These are phyloP conservation scores for Globisporangium lucens DNA, from an alignment of 352 stramenopile genomes.

Conservation along the genomic window DNA sequence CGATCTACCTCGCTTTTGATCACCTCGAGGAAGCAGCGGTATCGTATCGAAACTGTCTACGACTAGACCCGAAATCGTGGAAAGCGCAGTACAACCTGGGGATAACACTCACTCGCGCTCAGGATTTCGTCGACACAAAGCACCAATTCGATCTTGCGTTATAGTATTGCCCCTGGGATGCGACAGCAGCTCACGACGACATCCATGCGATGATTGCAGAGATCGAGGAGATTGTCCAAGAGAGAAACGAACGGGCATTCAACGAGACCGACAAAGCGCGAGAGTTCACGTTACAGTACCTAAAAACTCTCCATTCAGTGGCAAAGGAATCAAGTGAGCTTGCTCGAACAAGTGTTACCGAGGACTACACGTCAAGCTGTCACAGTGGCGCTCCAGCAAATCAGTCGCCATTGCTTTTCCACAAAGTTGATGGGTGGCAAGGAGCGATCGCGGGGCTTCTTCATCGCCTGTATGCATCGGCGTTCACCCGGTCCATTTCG, in stretches of 20 bases:
- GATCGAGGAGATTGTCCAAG: slow-evolving; percentile 36
- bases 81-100: slow-evolving; percentile 53
- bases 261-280: slow-evolving; percentile 29
- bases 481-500: slow-evolving; percentile 17
- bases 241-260: slow-evolving; percentile 33
- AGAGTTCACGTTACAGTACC: slow-evolving; percentile 45
- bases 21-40: slow-evolving; percentile 49
- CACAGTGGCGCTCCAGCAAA: neutral
- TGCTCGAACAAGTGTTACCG: slow-evolving; percentile 4
- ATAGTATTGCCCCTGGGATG: slow-evolving; percentile 16
- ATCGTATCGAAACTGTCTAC: slow-evolving; percentile 47
- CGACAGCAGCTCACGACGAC: slow-evolving; percentile 12
- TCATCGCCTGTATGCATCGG: slow-evolving; percentile 32
- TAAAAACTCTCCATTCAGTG: slow-evolving; percentile 34
- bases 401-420: slow-evolving; percentile 26
- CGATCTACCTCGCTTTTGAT: slow-evolving; percentile 51
- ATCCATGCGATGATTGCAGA: slow-evolving; percentile 39
- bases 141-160: slow-evolving; percentile 36
- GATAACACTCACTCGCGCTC: slow-evolving; percentile 35
- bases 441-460: slow-evolving; percentile 38
- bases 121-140: slow-evolving; percentile 49
- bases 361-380: slow-evolving; percentile 26
- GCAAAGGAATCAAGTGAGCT: neutral
- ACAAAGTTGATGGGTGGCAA: slow-evolving; percentile 34
- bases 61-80: slow-evolving; percentile 33